Percentiles rank a stretch among this genome's conserved stretches.
Conservation (phyloP, 176 grass and related monocot genomes). For the sorghum (Sorghum bicolor) region Sorghum_bicolor_NCBIv3 NC_012878.2:5055501-5056000, state of each 20-base stretch:
- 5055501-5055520: neutral
- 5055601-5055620: slow-evolving; percentile 71
- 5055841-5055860: neutral
- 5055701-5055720: neutral
- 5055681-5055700: slow-evolving; percentile 71
- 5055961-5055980: too few species aligned
- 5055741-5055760: neutral
- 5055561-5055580: slow-evolving; percentile 56
- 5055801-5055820: neutral
- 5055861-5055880: neutral
- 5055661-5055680: slow-evolving; percentile 69
- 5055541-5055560: slow-evolving; percentile 42
- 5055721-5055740: neutral
- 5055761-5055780: neutral
- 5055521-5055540: neutral
- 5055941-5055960: neutral
- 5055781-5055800: neutral
- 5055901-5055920: neutral
- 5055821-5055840: neutral
- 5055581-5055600: slow-evolving; percentile 57
- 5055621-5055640: slow-evolving; percentile 75
- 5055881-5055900: neutral
- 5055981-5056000: too few species aligned
- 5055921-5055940: neutral
- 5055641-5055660: slow-evolving; percentile 78